phyloP scores from a whole-genome alignment of 73 alveolate genomes.

The Tetrahymena borealis region DNA sequence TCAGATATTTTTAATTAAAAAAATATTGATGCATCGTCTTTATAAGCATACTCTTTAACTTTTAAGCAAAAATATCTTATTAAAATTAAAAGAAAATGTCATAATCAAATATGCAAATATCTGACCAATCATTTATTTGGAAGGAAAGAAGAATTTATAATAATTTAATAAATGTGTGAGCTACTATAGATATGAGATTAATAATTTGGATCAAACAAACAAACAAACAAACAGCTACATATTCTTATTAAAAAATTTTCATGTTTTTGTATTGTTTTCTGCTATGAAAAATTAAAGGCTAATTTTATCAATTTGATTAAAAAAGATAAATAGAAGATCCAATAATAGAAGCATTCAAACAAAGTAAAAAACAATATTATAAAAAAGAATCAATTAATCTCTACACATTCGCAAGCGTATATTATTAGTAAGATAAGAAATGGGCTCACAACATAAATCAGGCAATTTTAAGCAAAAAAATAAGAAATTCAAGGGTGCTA shows the following conservation, averaged over 20 bases:
- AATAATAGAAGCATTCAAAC: not conserved
- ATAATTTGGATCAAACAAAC: not conserved
- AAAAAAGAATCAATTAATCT: not conserved
- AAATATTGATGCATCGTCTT: too few species aligned
- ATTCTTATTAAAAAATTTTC: not conserved
- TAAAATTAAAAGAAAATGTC: too few species aligned
- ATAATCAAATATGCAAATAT: too few species aligned
- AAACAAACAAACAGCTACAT: too few species aligned
- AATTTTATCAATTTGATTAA: not conserved
- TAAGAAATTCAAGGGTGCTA: slow-evolving; percentile 39
- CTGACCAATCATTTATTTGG: too few species aligned
- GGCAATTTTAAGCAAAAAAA: slow-evolving; percentile 14
- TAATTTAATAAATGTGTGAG: too few species aligned
- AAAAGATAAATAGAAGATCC: not conserved
- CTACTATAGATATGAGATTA: too few species aligned
- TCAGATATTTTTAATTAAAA: too few species aligned
- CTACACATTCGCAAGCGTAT: not conserved
- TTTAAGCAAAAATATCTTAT: too few species aligned
- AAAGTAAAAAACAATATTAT: not conserved
- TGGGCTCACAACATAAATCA: not conserved
- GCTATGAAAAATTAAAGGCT: not conserved
- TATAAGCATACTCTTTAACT: too few species aligned
- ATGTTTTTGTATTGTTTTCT: not conserved
- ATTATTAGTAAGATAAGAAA: not conserved
- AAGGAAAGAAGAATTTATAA: too few species aligned